These are phyloP conservation scores for Isoetes taiwanensis DNA, from an alignment of 75 land plant genomes.

Conservation along the genomic window DNA sequence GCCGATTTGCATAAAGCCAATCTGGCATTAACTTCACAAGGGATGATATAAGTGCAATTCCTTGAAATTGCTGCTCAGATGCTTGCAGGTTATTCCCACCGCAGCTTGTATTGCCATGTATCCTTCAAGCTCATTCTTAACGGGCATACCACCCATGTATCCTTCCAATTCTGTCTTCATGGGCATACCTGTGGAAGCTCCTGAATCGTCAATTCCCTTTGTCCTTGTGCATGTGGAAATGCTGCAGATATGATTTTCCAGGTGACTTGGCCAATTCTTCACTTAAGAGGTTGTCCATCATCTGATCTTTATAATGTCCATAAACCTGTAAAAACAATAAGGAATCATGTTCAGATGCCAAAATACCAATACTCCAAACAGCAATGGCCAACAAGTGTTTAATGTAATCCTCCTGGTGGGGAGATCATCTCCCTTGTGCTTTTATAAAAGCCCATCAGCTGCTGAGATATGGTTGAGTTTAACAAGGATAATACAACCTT, in stretches of 20 bases:
- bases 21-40: conserved; percentile 87
- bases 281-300: conserved; percentile 78
- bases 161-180: too few relatives aligned
- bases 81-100: conserved; percentile 18
- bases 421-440: too few relatives aligned
- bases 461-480: too few relatives aligned
- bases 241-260: conserved; percentile 58
- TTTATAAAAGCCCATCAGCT: too few relatives aligned
- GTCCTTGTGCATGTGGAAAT: conserved; percentile 70
- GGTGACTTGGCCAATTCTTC: conserved; percentile 94
- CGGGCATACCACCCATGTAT: conserved; percentile 35
- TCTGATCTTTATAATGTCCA: conserved; percentile 90
- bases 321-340: conserved; percentile 87
- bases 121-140: conserved; percentile 24
- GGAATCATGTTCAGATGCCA: too few relatives aligned
- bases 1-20: conserved; percentile 63
- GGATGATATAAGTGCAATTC: conserved; percentile 61
- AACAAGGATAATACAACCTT: too few relatives aligned
- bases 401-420: too few relatives aligned
- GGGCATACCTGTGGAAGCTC: too few relatives aligned
- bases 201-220: too few relatives aligned
- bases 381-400: too few relatives aligned
- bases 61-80: conserved; percentile 82
- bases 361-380: too few relatives aligned
- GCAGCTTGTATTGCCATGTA: conserved; percentile 22